Evolutionary conservation across 306 rosid species (phyloP).

Genomic region (Prunus campanulata): DNA sequence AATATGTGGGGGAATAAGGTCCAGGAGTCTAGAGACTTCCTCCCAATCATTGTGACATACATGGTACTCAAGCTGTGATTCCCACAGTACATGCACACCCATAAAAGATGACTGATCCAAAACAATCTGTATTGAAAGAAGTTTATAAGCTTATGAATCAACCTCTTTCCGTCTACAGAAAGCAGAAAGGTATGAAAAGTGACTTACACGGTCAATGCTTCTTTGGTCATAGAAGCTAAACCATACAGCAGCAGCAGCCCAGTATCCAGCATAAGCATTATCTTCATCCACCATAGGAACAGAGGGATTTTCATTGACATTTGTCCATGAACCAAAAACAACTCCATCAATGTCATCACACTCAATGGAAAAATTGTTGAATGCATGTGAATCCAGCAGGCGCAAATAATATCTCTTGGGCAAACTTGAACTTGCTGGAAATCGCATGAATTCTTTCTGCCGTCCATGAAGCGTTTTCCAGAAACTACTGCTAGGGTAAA

Average conservation of each 20-base stretch:
- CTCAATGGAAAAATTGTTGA: constrained; percentile 55
- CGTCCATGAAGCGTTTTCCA: constrained; percentile 74
- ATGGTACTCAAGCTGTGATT: constrained; percentile 86
- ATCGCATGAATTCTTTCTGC: constrained; percentile 42
- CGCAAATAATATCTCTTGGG: constrained; percentile 43
- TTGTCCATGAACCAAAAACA: constrained; percentile 76
- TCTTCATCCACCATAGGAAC: constrained; percentile 46
- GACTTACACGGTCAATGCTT: constrained; percentile 88
- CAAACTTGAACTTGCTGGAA: constrained; percentile 49
- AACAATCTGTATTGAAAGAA: constrained; percentile 59
- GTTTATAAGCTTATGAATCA: constrained; percentile 13
- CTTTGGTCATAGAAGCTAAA: constrained; percentile 83
- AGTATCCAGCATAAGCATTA: constrained; percentile 67
- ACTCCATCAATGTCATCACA: constrained; percentile 91
- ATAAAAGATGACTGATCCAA: constrained; percentile 61
- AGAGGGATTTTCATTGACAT: constrained; percentile 50
- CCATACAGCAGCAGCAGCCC: constrained; percentile 95
- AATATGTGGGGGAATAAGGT: constrained; percentile 55
- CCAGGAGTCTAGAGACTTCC: constrained; percentile 65
- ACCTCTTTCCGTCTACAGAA: not conserved
- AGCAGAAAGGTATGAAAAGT: constrained; percentile 16
- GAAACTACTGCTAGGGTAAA: constrained; percentile 89
- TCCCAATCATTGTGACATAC: constrained; percentile 70
- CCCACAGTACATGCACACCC: constrained; percentile 70
- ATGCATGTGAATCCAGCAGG: constrained; percentile 50